Evolutionary conservation across 2,329 filamentous ascomycete species (phyloP), one percentile per base, ranked within the genome.

Genomic region (Aspergillus sergii): DNA sequence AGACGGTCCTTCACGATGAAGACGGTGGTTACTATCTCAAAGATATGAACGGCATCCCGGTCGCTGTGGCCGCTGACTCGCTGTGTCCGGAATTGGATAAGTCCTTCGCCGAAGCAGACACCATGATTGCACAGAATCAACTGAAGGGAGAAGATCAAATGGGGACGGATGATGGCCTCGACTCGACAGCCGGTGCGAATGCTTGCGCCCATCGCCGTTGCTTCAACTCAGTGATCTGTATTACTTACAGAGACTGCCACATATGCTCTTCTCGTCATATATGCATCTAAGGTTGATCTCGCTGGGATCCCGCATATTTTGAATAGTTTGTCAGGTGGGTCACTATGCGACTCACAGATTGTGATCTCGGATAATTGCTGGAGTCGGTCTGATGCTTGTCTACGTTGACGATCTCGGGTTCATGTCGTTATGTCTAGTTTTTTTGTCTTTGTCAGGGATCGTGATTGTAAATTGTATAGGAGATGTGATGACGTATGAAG

Each of bases 21-120:
- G 56, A 56, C 8, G 56, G 60, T 16, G 60, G 60, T n/a, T 59
- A 59, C 56, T 59, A 45, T 36, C 21, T 62, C 28, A 62, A 62
- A 53, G 36, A 62, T 19, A 32, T 28, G 28, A 36, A 36, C 30
- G 56, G 56, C 11, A 21, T 23, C n/a, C 23, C 32, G 19, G 21
- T 59, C 12, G 60, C 56, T 9, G 19, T 59, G 10, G 60, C 60
- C 10, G 36, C 56, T 0, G 56, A 62, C 6, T 58, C 48, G 16
- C 50, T 62, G 23, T 51, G 56, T n/a, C 43, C 46, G 3, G 48
- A 46, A 21, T 28, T 62, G 14, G 39, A 59, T 41, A 39, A 11
- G 4, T 28, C 34, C 28, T 21, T 58, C 19, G 60, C 60, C 21
- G 60, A 62, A 21, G 41, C 58, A 6, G 46, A 58, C 28, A 46